phyloP scores from a whole-genome alignment of 805 yeast genomes.

The Teunomyces cretensis region DNA sequence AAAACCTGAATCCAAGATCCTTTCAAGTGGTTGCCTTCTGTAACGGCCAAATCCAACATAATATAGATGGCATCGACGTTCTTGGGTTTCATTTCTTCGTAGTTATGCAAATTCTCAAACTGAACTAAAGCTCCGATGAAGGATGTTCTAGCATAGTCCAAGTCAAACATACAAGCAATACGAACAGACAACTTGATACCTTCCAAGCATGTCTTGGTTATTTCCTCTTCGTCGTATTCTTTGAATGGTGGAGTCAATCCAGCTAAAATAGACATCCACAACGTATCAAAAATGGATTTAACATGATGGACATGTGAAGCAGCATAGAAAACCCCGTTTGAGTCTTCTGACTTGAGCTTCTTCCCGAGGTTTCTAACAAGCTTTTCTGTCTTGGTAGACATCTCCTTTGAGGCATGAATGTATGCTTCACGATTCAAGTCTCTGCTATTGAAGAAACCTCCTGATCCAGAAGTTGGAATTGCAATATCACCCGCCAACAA shows the following conservation, averaged over 20 bases:
- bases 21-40: conserved; percentile 73
- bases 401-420: conserved; percentile 87
- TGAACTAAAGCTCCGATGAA: conserved; percentile 89
- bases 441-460: conserved; percentile 66
- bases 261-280: conserved; percentile 97
- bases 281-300: conserved; percentile 85
- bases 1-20: conserved; percentile 82
- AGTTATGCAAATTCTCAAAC: conserved; percentile 76
- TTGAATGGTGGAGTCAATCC: conserved; percentile 92
- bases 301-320: conserved; percentile 91
- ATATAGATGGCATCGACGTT: conserved; percentile 78
- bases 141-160: conserved; percentile 82
- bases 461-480: conserved; percentile 30
- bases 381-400: conserved; percentile 85
- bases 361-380: conserved; percentile 67
- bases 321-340: conserved; percentile 57
- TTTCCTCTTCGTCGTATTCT: conserved; percentile 76
- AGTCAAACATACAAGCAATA: conserved; percentile 79
- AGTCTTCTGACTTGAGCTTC: conserved; percentile 39
- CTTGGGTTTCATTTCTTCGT: conserved; percentile 73
- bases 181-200: conserved; percentile 83
- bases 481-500: conserved; percentile 63
- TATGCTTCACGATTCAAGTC: conserved; percentile 80
- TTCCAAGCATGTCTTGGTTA: conserved; percentile 69
- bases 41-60: conserved; percentile 71